Percentiles rank a stretch among this genome's conserved stretches.
phyloP scores from a whole-genome alignment of 352 stramenopile species.

The Pythium rishiriense region DNA sequence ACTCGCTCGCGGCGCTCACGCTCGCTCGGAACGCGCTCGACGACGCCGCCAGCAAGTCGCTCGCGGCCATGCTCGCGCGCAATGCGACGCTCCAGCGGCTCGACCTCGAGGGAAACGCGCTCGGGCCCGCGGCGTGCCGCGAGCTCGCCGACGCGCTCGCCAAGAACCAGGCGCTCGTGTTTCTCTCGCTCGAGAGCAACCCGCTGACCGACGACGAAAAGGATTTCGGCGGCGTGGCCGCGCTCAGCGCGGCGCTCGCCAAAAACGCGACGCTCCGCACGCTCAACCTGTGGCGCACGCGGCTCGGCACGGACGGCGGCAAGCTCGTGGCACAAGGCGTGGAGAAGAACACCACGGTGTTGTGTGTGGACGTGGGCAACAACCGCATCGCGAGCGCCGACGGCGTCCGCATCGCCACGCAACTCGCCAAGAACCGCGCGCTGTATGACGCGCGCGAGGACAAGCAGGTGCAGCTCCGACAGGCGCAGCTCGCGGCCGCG shows the following conservation, averaged over 20 bases:
- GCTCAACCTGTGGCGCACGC: slow-evolving; percentile 76
- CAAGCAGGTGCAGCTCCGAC: slow-evolving; percentile 44
- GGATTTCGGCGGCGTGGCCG: slow-evolving; percentile 61
- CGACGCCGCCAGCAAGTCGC: slow-evolving; percentile 60
- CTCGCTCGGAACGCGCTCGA: slow-evolving; percentile 67
- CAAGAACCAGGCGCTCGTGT: slow-evolving; percentile 53
- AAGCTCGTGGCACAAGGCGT: slow-evolving; percentile 63
- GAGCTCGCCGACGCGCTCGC: slow-evolving; percentile 60
- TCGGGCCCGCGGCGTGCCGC: slow-evolving; percentile 49
- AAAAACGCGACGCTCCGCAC: slow-evolving; percentile 63
- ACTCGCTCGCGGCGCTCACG: slow-evolving; percentile 63
- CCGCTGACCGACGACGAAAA: slow-evolving; percentile 77
- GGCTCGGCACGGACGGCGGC: slow-evolving; percentile 61
- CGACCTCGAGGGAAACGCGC: slow-evolving; percentile 67
- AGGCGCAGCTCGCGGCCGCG: slow-evolving; percentile 53
- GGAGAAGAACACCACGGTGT: slow-evolving; percentile 50
- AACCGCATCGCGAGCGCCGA: slow-evolving; percentile 67
- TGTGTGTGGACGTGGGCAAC: slow-evolving; percentile 82
- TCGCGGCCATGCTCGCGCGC: slow-evolving; percentile 57
- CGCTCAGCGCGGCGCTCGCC: slow-evolving; percentile 54
- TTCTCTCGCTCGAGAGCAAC: slow-evolving; percentile 77
- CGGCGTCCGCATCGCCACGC: slow-evolving; percentile 44
- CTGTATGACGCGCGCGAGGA: slow-evolving; percentile 34
- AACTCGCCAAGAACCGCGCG: slow-evolving; percentile 54
- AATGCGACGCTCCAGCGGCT: slow-evolving; percentile 64